Percentiles rank a stretch among this genome's conserved stretches.
These are phyloP conservation scores for Trametes cinnabarina DNA, from an alignment of 768 basidiomycete species.

Conservation along the genomic window DNA sequence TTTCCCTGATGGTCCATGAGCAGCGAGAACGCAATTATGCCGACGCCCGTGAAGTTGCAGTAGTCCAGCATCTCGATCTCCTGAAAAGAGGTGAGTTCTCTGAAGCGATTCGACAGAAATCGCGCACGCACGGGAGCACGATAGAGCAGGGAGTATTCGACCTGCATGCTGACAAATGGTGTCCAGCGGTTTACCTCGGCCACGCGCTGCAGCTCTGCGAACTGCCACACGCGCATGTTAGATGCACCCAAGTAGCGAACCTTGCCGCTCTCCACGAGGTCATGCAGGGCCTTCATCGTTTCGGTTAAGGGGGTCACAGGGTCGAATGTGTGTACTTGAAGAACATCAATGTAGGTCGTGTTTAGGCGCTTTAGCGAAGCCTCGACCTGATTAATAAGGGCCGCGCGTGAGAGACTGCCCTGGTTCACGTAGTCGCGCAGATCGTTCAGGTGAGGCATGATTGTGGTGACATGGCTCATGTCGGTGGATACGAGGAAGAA, in stretches of 20 bases:
- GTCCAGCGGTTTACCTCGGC: slow-evolving; percentile 48
- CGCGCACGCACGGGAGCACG: slow-evolving; percentile 43
- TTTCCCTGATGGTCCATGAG: slow-evolving; percentile 29
- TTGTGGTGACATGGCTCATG: neutral
- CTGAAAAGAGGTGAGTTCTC: slow-evolving; percentile 22
- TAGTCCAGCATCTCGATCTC: slow-evolving; percentile 46
- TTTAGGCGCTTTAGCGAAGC: slow-evolving; percentile 37
- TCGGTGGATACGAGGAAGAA: slow-evolving; percentile 19
- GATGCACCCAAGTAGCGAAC: slow-evolving; percentile 47
- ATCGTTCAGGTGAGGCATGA: slow-evolving; percentile 8
- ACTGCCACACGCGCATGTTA: slow-evolving; percentile 35
- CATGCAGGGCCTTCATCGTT: slow-evolving; percentile 51
- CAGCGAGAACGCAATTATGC: slow-evolving; percentile 51
- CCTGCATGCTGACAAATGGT: slow-evolving; percentile 56
- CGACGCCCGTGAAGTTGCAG: slow-evolving; percentile 49
- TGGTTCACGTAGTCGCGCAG: slow-evolving; percentile 43
- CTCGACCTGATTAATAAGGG: slow-evolving; percentile 31
- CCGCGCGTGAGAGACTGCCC: slow-evolving; percentile 44
- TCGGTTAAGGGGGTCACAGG: slow-evolving; percentile 37
- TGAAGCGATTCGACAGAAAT: neutral
- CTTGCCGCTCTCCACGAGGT: slow-evolving; percentile 46
- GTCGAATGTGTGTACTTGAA: slow-evolving; percentile 48
- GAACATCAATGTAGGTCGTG: slow-evolving; percentile 38
- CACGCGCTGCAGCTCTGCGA: slow-evolving; percentile 40
- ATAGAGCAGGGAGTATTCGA: slow-evolving; percentile 52